Conservation (phyloP, 495 filamentous ascomycete species). For the Apodospora peruviana region DNA sequence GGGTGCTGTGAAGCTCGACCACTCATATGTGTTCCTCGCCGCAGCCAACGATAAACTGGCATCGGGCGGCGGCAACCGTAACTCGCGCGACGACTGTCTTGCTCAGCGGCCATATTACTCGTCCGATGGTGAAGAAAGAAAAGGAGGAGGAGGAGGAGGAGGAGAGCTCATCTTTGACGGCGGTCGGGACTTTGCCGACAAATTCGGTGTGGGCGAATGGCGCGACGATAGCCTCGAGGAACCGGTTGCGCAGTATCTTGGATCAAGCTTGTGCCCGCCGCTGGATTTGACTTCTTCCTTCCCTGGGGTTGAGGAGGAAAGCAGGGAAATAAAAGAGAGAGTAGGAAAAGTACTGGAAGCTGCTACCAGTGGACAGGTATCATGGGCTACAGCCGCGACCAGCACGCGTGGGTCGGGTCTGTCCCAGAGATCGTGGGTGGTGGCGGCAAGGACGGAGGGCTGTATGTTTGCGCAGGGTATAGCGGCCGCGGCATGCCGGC, state of each 20-base stretch:
- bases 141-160: background rate
- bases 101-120: constrained; percentile 53
- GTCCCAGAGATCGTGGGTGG: constrained; percentile 35
- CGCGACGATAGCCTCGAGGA: constrained; percentile 53
- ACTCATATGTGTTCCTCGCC: constrained; percentile 59
- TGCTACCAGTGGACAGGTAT: constrained; percentile 71
- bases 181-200: constrained; percentile 29
- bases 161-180: constrained; percentile 56
- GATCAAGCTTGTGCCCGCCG: constrained; percentile 25
- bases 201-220: constrained; percentile 49
- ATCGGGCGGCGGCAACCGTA: constrained; percentile 3
- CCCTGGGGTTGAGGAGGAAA: background rate
- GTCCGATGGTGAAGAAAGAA: background rate
- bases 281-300: constrained; percentile 14
- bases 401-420: constrained; percentile 60
- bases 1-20: constrained; percentile 17
- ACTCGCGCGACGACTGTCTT: constrained; percentile 60
- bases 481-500: constrained; percentile 81
- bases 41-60: too few relatives aligned
- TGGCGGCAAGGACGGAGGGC: constrained; percentile 19
- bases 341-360: constrained; percentile 39
- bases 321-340: constrained; percentile 26
- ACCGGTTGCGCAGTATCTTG: constrained; percentile 48
- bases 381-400: constrained; percentile 72
- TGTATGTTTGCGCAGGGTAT: constrained; percentile 57